phyloP scores from a whole-genome alignment of 2,329 filamentous ascomycete species.

The Sporothrix protearum region DNA sequence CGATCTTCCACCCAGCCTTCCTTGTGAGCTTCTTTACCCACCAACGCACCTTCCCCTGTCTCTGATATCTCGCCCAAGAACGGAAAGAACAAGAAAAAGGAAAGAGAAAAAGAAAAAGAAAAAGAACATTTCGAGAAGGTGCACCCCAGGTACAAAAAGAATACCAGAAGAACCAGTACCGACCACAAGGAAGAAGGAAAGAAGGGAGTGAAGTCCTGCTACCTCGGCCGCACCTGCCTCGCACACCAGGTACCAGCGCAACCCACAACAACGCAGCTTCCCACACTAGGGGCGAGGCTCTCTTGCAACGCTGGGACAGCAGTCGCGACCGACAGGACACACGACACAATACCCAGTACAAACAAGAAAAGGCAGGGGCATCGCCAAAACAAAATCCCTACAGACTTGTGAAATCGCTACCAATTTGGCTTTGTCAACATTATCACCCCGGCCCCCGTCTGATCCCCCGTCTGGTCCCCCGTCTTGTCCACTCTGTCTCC shows the following conservation, averaged over 20 bases:
- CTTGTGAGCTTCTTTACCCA: background rate
- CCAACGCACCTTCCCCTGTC: constrained; percentile 1
- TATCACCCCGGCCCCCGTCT: background rate
- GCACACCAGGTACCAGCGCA: background rate
- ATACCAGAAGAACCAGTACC: background rate
- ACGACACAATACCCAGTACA: background rate
- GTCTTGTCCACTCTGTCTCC: background rate
- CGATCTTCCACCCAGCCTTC: background rate
- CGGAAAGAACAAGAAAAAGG: background rate
- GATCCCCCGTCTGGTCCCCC: too few relatives aligned
- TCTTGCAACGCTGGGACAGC: constrained; percentile 12
- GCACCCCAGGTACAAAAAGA: background rate
- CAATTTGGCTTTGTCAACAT: background rate
- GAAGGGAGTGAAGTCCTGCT: background rate
- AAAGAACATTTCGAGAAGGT: constrained; percentile 13
- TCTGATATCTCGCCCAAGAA: background rate
- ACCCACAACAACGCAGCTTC: background rate
- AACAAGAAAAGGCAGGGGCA: background rate
- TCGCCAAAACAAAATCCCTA: background rate
- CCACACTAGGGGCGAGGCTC: constrained; percentile 8
- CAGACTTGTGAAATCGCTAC: background rate
- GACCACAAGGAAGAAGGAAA: background rate
- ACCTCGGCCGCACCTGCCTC: background rate
- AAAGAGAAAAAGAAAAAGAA: too few relatives aligned
- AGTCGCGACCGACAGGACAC: constrained; percentile 12